These are phyloP conservation scores for Polychytrium aggregatum DNA, from an alignment of 192 early-diverging fungal species.

Conservation along the genomic window DNA sequence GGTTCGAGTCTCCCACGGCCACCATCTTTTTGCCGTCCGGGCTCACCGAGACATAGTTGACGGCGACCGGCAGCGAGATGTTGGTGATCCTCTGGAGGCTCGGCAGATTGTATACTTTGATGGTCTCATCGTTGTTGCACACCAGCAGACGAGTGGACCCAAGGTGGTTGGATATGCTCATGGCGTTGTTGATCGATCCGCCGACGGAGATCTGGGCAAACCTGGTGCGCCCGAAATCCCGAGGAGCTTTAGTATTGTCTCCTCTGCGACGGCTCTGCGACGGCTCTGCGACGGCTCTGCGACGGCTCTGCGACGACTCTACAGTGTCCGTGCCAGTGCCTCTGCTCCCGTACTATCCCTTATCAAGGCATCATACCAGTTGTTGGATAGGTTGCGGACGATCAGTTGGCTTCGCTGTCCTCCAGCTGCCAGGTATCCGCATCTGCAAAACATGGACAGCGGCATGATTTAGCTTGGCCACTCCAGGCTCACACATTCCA, in stretches of 20 bases:
- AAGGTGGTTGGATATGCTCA: slow-evolving; percentile 49
- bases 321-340: too few relatives aligned
- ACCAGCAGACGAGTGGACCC: slow-evolving; percentile 62
- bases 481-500: not conserved
- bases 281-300: too few relatives aligned
- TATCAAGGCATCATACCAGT: slow-evolving; percentile 47
- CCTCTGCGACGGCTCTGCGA: too few relatives aligned
- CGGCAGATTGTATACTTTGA: slow-evolving; percentile 81
- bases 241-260: too few relatives aligned
- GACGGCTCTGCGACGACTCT: too few relatives aligned
- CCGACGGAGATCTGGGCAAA: slow-evolving; percentile 47
- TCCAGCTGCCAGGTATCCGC: slow-evolving; percentile 79
- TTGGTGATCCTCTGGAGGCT: slow-evolving; percentile 60
- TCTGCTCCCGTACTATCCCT: not conserved
- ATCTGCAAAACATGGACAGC: slow-evolving; percentile 4
- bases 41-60: slow-evolving; percentile 86
- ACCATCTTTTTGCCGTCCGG: slow-evolving; percentile 87
- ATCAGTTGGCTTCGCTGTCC: slow-evolving; percentile 82
- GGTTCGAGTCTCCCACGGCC: slow-evolving; percentile 80
- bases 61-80: slow-evolving; percentile 74
- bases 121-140: slow-evolving; percentile 90
- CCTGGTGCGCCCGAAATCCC: too few relatives aligned
- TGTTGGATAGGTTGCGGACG: slow-evolving; percentile 48
- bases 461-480: too few relatives aligned
- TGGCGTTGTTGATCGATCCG: slow-evolving; percentile 81